phyloP scores from a whole-genome alignment of 2,329 filamentous ascomycete genomes.

The Nothophaeocryptopus gaeumannii region DNA sequence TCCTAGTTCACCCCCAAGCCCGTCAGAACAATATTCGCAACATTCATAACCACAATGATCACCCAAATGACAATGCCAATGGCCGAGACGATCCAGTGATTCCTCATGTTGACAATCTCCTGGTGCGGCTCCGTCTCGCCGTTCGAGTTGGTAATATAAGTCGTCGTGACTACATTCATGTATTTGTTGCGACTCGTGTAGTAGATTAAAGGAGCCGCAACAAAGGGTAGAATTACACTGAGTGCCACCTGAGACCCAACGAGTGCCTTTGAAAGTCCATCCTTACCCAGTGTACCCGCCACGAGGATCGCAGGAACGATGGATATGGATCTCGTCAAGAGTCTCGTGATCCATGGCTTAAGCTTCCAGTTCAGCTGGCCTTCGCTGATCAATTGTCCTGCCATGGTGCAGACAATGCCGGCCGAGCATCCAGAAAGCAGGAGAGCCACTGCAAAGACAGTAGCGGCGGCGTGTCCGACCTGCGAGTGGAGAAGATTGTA shows the following conservation, averaged over 20 bases:
- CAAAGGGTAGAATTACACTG: slow-evolving; percentile 75
- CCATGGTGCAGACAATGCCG: slow-evolving; percentile 84
- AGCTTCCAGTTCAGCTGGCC: slow-evolving; percentile 74
- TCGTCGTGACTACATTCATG: slow-evolving; percentile 63
- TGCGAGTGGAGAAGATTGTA: slow-evolving; percentile 66
- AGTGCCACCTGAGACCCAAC: slow-evolving; percentile 76
- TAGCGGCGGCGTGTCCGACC: slow-evolving; percentile 72
- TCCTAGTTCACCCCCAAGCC: slow-evolving; percentile 49
- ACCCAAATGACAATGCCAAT: slow-evolving; percentile 67
- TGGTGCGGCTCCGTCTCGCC: slow-evolving; percentile 1
- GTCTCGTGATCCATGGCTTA: slow-evolving; percentile 72
- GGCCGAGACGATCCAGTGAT: slow-evolving; percentile 62
- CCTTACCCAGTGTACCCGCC: slow-evolving; percentile 70
- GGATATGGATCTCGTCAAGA: slow-evolving; percentile 74
- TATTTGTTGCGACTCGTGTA: slow-evolving; percentile 77
- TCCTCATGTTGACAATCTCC: slow-evolving; percentile 60
- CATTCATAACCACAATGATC: slow-evolving; percentile 73
- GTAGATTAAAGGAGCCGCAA: slow-evolving; percentile 78
- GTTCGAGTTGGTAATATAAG: not conserved
- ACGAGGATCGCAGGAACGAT: slow-evolving; percentile 82
- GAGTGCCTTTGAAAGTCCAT: slow-evolving; percentile 68
- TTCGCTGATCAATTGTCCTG: slow-evolving; percentile 85
- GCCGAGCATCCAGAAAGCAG: slow-evolving; percentile 77
- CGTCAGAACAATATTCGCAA: slow-evolving; percentile 68
- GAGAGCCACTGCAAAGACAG: slow-evolving; percentile 78